Conservation (phyloP, 495 filamentous ascomycete species). For the Penicillium manginii region DNA sequence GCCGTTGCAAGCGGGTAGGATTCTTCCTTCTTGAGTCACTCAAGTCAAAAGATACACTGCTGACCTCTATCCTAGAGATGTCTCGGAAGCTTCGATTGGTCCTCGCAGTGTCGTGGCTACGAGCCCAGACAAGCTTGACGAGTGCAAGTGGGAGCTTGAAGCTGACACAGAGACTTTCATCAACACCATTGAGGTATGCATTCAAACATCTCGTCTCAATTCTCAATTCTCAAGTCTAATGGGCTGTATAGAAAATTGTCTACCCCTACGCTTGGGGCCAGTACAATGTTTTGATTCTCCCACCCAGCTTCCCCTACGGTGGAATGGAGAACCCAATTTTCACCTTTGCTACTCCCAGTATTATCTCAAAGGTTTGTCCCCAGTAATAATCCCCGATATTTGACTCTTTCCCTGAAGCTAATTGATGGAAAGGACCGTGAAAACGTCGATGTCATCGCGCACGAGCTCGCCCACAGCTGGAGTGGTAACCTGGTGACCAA, state of each 20-base stretch:
- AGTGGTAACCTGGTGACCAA: conserved; percentile 91
- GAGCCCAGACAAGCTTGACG: conserved; percentile 81
- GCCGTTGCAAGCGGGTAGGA: conserved; percentile 79
- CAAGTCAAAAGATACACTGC: background rate
- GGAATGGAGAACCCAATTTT: conserved; percentile 96
- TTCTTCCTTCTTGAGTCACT: background rate
- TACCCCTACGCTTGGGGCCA: conserved; percentile 90
- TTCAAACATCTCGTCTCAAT: conserved; percentile 1
- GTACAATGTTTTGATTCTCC: conserved; percentile 91
- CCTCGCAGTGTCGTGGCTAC: conserved; percentile 82
- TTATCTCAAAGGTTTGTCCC: conserved; percentile 68
- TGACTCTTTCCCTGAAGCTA: no score
- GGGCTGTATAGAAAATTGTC: conserved; percentile 62
- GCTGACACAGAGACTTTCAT: conserved; percentile 89
- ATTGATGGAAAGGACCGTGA: conserved; percentile 65
- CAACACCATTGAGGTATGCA: conserved; percentile 71
- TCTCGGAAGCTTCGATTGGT: conserved; percentile 81
- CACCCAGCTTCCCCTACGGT: conserved; percentile 85
- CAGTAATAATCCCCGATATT: background rate
- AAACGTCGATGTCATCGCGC: conserved; percentile 95
- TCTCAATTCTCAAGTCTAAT: conserved; percentile 3
- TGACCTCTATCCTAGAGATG: conserved; percentile 55
- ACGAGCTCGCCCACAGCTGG: conserved; percentile 91
- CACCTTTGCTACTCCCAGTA: conserved; percentile 91
- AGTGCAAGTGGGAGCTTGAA: conserved; percentile 88